Evolutionary conservation across 2,329 filamentous ascomycete species (phyloP), one percentile per base, ranked within the genome.

Genomic region (Colletotrichum incanum): DNA sequence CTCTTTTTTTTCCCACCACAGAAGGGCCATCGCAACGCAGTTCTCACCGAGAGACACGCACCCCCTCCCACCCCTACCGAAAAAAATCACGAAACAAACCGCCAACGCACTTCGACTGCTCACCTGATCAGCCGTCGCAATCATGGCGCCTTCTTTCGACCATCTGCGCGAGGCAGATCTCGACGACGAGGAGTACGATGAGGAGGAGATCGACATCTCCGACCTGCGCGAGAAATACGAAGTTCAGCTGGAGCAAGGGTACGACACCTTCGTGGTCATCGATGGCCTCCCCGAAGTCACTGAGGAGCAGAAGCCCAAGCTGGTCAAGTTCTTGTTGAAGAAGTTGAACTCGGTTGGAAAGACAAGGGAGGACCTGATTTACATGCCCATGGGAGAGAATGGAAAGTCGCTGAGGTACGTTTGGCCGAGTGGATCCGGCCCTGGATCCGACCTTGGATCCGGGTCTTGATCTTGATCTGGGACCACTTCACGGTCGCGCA

Each of bases 191-290:
- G 93, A 95, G 81, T 93, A 93, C 82, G 95, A 98, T 82, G 93
- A 96, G 85, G 93, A 95, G 81, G 95, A 98, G 82, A 93, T 98
- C 84, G 96, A 98, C 83, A 94, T 97, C 83, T 96, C 94, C 78
- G 96, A 99, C 85, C 89, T 99, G 77, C 91, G 92, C 82, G 95
- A 97, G 83, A 94, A 97, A 84, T 98, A 95, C 82, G 95, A 98
- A 85, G 95, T 98, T 74, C 94, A 96, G 82, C 89, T 98, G 76
- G 96, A 99, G 83, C 94, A 97, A 84, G 96, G 96, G 71, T 93
- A 98, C 79, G 96, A 99, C 82, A 93, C 95, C 75, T 99, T 99
- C 80, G 93, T 99, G 76, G 95, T 98, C 74, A 90, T 98, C 81
- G 96, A 99, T 83, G 96, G 96, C 76, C 91, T 99, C 54, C 96